Conservation (phyloP, 2,329 filamentous ascomycete species). For the Colletotrichum sp. region DNA sequence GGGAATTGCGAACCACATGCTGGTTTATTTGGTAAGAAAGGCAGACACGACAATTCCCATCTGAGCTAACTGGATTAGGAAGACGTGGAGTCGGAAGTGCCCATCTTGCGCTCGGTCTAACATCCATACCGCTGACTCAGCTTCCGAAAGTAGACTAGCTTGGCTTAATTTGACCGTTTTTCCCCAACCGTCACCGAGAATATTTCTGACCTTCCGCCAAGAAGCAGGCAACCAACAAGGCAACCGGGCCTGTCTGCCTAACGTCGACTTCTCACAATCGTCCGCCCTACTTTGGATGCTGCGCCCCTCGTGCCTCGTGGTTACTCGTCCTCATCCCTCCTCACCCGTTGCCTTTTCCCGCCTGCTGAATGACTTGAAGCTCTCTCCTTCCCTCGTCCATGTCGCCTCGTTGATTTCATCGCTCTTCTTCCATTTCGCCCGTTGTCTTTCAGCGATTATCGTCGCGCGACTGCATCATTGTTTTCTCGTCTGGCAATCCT, state of each 20-base stretch:
- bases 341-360: background rate
- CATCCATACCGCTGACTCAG: background rate
- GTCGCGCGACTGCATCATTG: background rate
- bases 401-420: background rate
- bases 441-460: background rate
- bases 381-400: background rate
- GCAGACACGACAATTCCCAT: background rate
- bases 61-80: background rate
- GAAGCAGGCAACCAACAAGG: background rate
- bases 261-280: background rate
- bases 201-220: background rate
- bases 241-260: background rate
- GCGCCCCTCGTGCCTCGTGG: background rate
- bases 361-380: slow-evolving; percentile 2
- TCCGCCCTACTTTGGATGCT: background rate
- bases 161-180: background rate
- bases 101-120: background rate
- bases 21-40: background rate
- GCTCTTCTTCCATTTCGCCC: slow-evolving; percentile 5
- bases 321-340: background rate
- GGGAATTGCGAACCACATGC: background rate
- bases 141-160: background rate
- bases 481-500: background rate
- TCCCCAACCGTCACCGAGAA: background rate
- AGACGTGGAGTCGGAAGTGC: background rate